Evolutionary conservation across 331 rosid genomes (phyloP).

Genomic region (Acacia concinna): DNA sequence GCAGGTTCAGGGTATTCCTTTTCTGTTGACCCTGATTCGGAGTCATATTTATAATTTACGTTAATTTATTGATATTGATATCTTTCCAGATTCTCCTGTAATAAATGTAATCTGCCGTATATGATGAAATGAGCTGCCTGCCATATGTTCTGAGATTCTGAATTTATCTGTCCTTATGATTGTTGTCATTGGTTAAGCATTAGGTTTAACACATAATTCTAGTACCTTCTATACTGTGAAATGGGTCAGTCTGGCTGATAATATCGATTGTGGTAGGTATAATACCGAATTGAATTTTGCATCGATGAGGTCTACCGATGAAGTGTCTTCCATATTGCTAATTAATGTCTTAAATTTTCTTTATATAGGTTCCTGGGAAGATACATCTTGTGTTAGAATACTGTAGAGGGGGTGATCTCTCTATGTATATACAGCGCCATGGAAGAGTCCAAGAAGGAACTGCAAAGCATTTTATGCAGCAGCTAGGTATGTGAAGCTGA

Average conservation of each 20-base stretch:
- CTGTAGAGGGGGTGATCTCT: conserved; percentile 97
- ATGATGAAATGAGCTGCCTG: conserved; percentile 3
- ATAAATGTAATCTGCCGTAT: conserved; percentile 7
- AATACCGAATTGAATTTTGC: conserved; percentile 23
- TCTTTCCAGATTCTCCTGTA: conserved; percentile 14
- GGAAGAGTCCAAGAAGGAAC: conserved; percentile 81
- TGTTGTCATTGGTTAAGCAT: conserved; percentile 14
- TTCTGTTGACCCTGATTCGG: background rate
- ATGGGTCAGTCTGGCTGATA: conserved; percentile 20
- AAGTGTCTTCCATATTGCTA: background rate
- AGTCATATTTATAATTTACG: background rate
- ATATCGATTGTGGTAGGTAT: background rate
- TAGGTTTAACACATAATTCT: conserved; percentile 10
- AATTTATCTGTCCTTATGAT: conserved; percentile 16
- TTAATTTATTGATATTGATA: background rate
- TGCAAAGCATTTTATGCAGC: conserved; percentile 93
- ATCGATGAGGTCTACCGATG: conserved; percentile 11
- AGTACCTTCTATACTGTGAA: conserved; percentile 5
- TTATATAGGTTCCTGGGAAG: conserved; percentile 86
- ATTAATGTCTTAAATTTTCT: conserved; percentile 26
- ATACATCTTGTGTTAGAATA: conserved; percentile 93
- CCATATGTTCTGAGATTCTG: conserved; percentile 21
- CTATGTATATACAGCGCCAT: conserved; percentile 74
- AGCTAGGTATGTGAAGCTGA: conserved; percentile 61
- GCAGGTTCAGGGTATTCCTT: background rate